Percentiles rank a stretch among this genome's conserved stretches.
phyloP scores from a whole-genome alignment of 176 grass and related monocot species.

The Cymbopogon citratus region DNA sequence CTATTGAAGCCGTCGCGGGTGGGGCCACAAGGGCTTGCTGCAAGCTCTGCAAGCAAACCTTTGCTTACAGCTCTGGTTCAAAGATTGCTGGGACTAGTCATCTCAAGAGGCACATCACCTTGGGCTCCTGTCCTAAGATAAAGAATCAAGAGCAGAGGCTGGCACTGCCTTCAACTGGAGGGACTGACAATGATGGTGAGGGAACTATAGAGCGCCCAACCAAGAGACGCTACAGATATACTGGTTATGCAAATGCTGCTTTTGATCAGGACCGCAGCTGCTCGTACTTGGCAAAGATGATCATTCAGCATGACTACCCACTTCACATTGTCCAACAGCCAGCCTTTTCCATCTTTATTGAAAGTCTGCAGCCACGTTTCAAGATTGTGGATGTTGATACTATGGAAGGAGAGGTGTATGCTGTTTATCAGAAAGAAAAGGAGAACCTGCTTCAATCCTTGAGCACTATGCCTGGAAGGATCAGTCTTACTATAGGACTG shows the following conservation, averaged over 20 bases:
- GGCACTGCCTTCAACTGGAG: slow-evolving; percentile 1
- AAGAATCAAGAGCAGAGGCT: slow-evolving; percentile 58
- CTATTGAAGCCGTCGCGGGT: slow-evolving; percentile 55
- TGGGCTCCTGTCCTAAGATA: slow-evolving; percentile 69
- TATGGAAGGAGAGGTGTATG: slow-evolving; percentile 63
- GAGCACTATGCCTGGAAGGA: slow-evolving; percentile 54
- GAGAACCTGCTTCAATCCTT: slow-evolving; percentile 52
- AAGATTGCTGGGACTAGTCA: slow-evolving; percentile 87
- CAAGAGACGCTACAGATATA: slow-evolving; percentile 72
- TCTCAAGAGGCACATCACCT: slow-evolving; percentile 84
- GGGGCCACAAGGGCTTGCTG: slow-evolving; percentile 66
- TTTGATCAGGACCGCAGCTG: slow-evolving; percentile 78
- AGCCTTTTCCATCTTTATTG: slow-evolving; percentile 56
- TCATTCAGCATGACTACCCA: slow-evolving; percentile 81
- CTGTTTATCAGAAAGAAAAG: slow-evolving; percentile 71
- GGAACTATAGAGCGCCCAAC: slow-evolving; percentile 29
- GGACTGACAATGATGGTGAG: slow-evolving; percentile 55
- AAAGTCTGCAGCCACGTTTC: slow-evolving; percentile 74
- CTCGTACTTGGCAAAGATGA: slow-evolving; percentile 66
- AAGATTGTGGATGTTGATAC: slow-evolving; percentile 53
- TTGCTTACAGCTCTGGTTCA: slow-evolving; percentile 82
- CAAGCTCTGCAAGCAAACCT: slow-evolving; percentile 88
- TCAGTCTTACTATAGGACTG: slow-evolving; percentile 70
- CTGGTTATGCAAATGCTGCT: slow-evolving; percentile 63
- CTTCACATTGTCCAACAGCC: slow-evolving; percentile 80